phyloP scores from a whole-genome alignment of 192 early-diverging fungal species.

The Dispira parvispora region DNA sequence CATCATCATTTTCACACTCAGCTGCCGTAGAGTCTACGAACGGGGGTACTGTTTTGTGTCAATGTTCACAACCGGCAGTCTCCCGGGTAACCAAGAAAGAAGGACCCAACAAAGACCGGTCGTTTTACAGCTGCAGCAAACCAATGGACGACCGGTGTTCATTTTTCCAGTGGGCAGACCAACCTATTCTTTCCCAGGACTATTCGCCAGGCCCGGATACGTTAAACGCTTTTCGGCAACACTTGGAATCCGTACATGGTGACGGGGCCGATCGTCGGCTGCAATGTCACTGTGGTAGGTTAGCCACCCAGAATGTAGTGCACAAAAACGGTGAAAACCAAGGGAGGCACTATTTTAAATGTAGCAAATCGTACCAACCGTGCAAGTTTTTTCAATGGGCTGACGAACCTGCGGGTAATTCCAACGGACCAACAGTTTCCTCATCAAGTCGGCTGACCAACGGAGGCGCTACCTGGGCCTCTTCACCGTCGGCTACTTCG shows the following conservation, averaged over 20 bases:
- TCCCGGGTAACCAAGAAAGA: conserved; percentile 27
- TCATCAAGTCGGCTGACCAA: not conserved
- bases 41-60: conserved; percentile 18
- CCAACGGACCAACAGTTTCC: not conserved
- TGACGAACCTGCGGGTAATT: not conserved
- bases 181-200: not conserved
- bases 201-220: not conserved
- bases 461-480: not conserved
- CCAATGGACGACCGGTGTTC: conserved; percentile 22
- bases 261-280: not conserved
- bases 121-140: conserved; percentile 30
- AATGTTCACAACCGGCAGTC: conserved; percentile 21
- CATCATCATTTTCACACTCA: too few relatives aligned
- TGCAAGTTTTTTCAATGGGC: conserved; percentile 6
- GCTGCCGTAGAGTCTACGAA: too few relatives aligned
- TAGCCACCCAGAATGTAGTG: not conserved
- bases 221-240: not conserved
- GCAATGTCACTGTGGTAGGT: not conserved
- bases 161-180: conserved; percentile 45
- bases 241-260: not conserved
- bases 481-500: too few relatives aligned
- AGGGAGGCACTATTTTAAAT: conserved; percentile 1
- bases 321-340: not conserved
- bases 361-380: conserved; percentile 4
- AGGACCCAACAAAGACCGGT: conserved; percentile 36